Evolutionary conservation across 2,329 filamentous ascomycete species (phyloP), one percentile per base, ranked within the genome.

Genomic region (Diaporthe capsici): DNA sequence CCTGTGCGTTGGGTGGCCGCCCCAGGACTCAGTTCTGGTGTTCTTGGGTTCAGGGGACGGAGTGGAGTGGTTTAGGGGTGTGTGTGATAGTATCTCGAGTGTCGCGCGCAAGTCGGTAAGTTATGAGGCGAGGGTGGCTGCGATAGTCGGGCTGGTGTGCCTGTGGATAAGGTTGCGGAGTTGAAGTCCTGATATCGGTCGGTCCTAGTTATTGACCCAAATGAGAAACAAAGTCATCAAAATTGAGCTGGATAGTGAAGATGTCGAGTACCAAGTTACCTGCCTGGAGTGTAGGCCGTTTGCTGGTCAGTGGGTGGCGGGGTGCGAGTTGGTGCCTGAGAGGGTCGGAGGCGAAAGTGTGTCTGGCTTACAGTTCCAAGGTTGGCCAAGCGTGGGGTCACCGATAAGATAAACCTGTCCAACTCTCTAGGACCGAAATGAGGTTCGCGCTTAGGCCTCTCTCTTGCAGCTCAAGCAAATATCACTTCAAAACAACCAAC

Each of bases 1-100:
- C 76, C n/a, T 72, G 74, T 42, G 71, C 12, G 37, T 53, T 37
- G 61, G 37, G 57, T 72, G 49, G 68, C 71, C 39, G 58, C 71
- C 72, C 68, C 71, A 60, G 61, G 76, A 42, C 25, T 53, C 49
- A 22, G 17, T 39, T 17, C 8, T 4, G 12, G 55, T 28, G 53
- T 17, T 28, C 22, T 15, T 37, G 31, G 37, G 22, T 22, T 22
- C 34, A 13, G 1, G 28, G 17, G 20, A 25, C 8, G 20, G 20
- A 34, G 34, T 12, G 39, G 34, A 28, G 49, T n/a, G 49, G 15
- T 22, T 20, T 20, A 17, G 31, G 51, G 39, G 25, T 4, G 39
- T 51, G 10, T 37, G 22, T 3, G 31, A 51, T 47, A 39, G 49
- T 55, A 55, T 47, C 28, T 58, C 58, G 42, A 67, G 31, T 68